These are phyloP conservation scores for Pichia cabralensis DNA, from an alignment of 805 yeast genomes.

Conservation along the genomic window DNA sequence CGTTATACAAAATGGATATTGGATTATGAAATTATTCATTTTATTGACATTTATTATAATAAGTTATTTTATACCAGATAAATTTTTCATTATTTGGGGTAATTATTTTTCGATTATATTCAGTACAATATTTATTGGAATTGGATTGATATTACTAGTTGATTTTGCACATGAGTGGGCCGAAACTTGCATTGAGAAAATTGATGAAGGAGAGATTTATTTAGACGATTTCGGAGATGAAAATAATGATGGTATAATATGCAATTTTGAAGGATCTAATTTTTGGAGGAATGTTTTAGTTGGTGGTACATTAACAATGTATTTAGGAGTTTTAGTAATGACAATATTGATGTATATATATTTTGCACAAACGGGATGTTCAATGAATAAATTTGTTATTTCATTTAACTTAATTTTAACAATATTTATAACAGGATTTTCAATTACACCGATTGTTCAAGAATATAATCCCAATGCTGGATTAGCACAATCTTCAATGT, in stretches of 20 bases:
- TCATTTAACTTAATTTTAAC: slow-evolving; percentile 63
- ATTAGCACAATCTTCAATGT: slow-evolving; percentile 93
- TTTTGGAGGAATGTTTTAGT: slow-evolving; percentile 77
- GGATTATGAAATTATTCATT: slow-evolving; percentile 65
- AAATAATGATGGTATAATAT: slow-evolving; percentile 22
- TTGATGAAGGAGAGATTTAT: slow-evolving; percentile 64
- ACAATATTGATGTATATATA: slow-evolving; percentile 71
- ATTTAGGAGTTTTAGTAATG: slow-evolving; percentile 59
- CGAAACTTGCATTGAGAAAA: slow-evolving; percentile 83
- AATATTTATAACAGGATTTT: slow-evolving; percentile 53
- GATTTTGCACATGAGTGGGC: slow-evolving; percentile 99
- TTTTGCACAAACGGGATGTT: slow-evolving; percentile 74
- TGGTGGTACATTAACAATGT: slow-evolving; percentile 85
- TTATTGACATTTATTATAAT: slow-evolving; percentile 48
- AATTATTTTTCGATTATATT: slow-evolving; percentile 78
- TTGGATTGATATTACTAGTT: slow-evolving; percentile 82
- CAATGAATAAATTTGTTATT: slow-evolving; percentile 83
- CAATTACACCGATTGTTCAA: slow-evolving; percentile 77
- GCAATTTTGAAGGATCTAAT: slow-evolving; percentile 30
- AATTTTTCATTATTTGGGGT: slow-evolving; percentile 82
- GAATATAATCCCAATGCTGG: slow-evolving; percentile 94
- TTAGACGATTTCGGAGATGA: slow-evolving; percentile 34
- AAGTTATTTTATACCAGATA: slow-evolving; percentile 77
- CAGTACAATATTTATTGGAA: slow-evolving; percentile 76
- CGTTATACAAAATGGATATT: slow-evolving; percentile 80